Base-by-base conservation (phyloP, 2,329 filamentous ascomycete species). In the Ascochyta fabae region DNA sequence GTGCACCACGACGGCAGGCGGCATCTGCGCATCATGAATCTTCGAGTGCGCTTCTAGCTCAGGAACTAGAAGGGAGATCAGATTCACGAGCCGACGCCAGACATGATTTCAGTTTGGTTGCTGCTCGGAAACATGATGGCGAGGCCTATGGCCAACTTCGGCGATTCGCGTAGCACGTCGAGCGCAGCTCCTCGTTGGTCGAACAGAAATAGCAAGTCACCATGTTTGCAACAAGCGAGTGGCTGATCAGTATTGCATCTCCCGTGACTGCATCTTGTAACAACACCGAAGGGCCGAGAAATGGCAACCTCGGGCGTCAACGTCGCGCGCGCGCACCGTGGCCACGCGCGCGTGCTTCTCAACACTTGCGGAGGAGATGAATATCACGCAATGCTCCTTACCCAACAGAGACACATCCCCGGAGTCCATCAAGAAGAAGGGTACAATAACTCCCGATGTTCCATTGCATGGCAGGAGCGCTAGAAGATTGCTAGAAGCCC, bases 401-500 rank as follows among this genome's bases (percentile, higher is more conserved):
- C 42, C 42, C 22, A 38, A 47, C 27, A 38, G 12, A 38, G 53
- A 23, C 36, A 19, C 48, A 56, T n/a, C 19, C 47, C 53, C 47
- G 41, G 48, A 43, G 38, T 51, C 36, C 41, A 22, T 39, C 16
- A 47, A 26, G 15, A 43, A 42, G 26, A 39, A 34, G 19, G 23
- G 9, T 15, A 44, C 27, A 26, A 22, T 34, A 43, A 24, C 15
- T 47, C 38, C 38, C 42, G 26, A 27, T 38, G 19, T 34, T 56
- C 40, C 38, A 47, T 39, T 50, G 36, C 22, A 50, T 19, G 19
- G 19, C 19, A 43, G 42, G 4, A 43, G 58, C 66, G 60, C 66
- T 68, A 67, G 62, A 68, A 62, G 47, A 48, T 43, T 59, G 53
- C 64, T 63, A 61, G 59, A 67, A 66, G 49, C 40, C 40, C 45